A percentile compares a stretch with the other conserved stretches of the same genome.
Evolutionary conservation across 768 basidiomycete species (phyloP).

Genomic region (Tephrocybe sp.): DNA sequence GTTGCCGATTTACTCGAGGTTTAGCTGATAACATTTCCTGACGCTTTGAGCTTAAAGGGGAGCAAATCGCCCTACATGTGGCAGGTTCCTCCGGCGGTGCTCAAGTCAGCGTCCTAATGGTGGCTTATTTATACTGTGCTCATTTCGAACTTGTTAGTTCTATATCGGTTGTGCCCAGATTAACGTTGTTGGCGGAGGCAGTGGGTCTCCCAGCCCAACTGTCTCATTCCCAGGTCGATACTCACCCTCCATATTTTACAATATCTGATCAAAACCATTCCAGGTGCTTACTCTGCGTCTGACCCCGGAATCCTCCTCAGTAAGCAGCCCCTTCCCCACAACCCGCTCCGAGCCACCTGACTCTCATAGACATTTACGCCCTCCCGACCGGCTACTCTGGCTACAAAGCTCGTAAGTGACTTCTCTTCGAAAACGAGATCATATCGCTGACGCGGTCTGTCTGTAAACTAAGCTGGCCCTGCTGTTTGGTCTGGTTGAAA

Average conservation of each 20-base stretch:
- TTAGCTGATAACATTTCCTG: too few relatives aligned
- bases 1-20: neutral
- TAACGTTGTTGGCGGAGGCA: slow-evolving; percentile 32
- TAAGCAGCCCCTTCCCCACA: slow-evolving; percentile 10
- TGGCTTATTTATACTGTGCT: neutral
- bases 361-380: slow-evolving; percentile 25
- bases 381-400: slow-evolving; percentile 29
- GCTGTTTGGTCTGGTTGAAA: slow-evolving; percentile 29
- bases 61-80: slow-evolving; percentile 36
- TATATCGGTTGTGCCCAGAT: slow-evolving; percentile 38
- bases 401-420: slow-evolving; percentile 30
- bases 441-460: neutral
- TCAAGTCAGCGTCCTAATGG: slow-evolving; percentile 18
- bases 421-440: neutral
- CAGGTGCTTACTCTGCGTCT: too few relatives aligned
- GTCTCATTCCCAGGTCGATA: slow-evolving; percentile 33
- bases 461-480: slow-evolving; percentile 26
- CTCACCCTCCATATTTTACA: too few relatives aligned
- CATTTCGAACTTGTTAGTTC: slow-evolving; percentile 19
- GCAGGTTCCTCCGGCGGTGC: slow-evolving; percentile 26
- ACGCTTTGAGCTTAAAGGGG: slow-evolving; percentile 15
- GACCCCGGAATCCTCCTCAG: slow-evolving; percentile 31
- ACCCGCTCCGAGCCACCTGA: neutral
- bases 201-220: slow-evolving; percentile 26
- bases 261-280: too few relatives aligned